Percentiles rank a stretch among this genome's conserved stretches.
These are phyloP conservation scores for Lasiodiplodia citricola DNA, from an alignment of 2,329 filamentous ascomycete species.

Conservation along the genomic window DNA sequence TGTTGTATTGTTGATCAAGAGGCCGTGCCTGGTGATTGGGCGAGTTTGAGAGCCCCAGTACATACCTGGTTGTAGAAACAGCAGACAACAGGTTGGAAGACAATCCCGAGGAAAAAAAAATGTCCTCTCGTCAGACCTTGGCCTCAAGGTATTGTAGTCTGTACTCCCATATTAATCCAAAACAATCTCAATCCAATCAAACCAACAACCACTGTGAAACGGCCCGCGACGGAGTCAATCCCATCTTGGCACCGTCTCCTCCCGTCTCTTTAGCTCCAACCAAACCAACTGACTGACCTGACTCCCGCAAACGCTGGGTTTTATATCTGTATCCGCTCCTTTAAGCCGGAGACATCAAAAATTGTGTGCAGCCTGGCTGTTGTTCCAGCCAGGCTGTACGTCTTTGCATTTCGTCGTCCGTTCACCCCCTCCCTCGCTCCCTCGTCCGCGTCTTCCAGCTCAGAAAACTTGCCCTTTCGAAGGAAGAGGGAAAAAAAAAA, in stretches of 20 bases:
- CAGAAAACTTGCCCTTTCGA: background rate
- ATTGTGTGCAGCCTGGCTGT: background rate
- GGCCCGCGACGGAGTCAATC: background rate
- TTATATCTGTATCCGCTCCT: conserved; percentile 6
- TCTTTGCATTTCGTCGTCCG: background rate
- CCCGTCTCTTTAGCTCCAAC: background rate
- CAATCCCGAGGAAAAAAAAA: too few relatives aligned
- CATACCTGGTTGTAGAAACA: too few relatives aligned
- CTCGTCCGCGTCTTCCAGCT: background rate
- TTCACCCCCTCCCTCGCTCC: background rate
- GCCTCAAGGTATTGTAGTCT: too few relatives aligned
- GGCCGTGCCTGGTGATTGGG: background rate
- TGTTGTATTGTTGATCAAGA: background rate
- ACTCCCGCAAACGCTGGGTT: background rate
- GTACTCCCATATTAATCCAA: too few relatives aligned
- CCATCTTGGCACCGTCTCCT: background rate
- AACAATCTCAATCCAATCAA: background rate
- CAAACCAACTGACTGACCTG: background rate
- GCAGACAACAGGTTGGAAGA: too few relatives aligned
- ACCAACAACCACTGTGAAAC: background rate
- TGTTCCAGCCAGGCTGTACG: background rate
- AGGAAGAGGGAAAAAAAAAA: too few relatives aligned
- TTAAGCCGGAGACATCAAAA: background rate
- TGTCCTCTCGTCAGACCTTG: too few relatives aligned
- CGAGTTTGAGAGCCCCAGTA: background rate